Evolutionary conservation across 2,329 filamentous ascomycete genomes (phyloP), one percentile per base, ranked within the genome.

Genomic region (Blastomyces emzantsi): DNA sequence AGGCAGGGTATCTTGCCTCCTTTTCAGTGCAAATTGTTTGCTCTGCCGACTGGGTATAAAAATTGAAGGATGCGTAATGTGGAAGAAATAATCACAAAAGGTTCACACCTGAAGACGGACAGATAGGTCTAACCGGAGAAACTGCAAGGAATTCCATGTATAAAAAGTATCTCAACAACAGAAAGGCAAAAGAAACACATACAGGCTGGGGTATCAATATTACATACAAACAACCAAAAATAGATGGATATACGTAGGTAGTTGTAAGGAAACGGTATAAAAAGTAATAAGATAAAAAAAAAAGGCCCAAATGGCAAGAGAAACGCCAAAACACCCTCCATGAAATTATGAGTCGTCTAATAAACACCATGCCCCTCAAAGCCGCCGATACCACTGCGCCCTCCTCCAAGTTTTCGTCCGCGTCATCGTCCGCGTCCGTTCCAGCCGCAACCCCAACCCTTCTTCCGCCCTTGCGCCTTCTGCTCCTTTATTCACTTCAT

Each of bases 351-450:
- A 36, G 33, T 1, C 8, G 8, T 9, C 9, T 36, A 51, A 22
- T 13, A 58, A 58, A 43, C 36, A 13, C 56, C 39, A 28, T 36
- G 6, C 22, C 49, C 41, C 39, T 60, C 17, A 60, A n/a, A 60
- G 22, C 15, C 57, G 57, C 4, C 55, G 61, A 62, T 57, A 62
- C 49, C 61, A 62, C 36, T 57, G 33, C 51, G 33, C 33, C 15
- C 33, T 47, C 41, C 19, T 60, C 39, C 39, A 60, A 11, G 39
- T 33, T 41, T 30, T 45, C 25, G 57, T 60, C 57, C 13, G 45
- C 36, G 17, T 56, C 33, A 47, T 28, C 33, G 56, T 59, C 56
- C 11, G 47, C 39, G 19, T 57, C 33, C 30, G 28, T 22, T 55
- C 28, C 30, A 11, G 5, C 1, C 36, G 41, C 28, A 52, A 43